Evolutionary conservation across 1,139 yeast species (phyloP), one percentile per base, ranked within the genome.

Genomic region (Neolecta irregularis): DNA sequence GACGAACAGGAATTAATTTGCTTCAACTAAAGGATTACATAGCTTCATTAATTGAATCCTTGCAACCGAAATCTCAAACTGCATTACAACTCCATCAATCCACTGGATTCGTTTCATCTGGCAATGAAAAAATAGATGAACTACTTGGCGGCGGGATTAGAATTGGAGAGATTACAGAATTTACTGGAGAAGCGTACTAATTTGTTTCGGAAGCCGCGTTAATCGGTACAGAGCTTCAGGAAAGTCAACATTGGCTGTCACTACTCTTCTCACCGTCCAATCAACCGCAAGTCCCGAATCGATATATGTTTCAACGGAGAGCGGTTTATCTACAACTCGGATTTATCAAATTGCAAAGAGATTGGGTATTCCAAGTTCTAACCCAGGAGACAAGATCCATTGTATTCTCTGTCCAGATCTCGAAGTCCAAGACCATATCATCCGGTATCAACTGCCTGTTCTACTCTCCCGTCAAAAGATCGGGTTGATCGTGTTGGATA

Each of bases 241-340:
- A 0, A 83, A 83, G 51, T 74, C 93, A 0, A 91, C 81, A 46
- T 55, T 83, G 6, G 54, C 77, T 22, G 63, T 74, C 54, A 88
- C 76, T 44, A 48, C 81, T 33, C 61, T 77, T 1, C 56, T 70
- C 6, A 57, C 71, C 3, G 69, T 74, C 5, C 83, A 75, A 44
- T 45, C 65, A 15, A 65, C 72, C 0, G 39, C 28, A 2, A 56
- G 52, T 4, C 41, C 54, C 19, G 57, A 60, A 31, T 69, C 77
- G 15, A 64, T 83, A 11, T 75, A 67, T 48, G 69, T 85, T 1
- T 69, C 88, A 0, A 83, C 94, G 0, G 95, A 85, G 51, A 66
- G 76, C 2, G 69, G 68, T 12, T 48, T 78, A 25, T 80, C 79
- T 38, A 77, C 92, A 0, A 61, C 64, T 34, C 54, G 93, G 42